phyloP scores from a whole-genome alignment of 2,329 filamentous ascomycete species.

The Colletotrichum shisoi region DNA sequence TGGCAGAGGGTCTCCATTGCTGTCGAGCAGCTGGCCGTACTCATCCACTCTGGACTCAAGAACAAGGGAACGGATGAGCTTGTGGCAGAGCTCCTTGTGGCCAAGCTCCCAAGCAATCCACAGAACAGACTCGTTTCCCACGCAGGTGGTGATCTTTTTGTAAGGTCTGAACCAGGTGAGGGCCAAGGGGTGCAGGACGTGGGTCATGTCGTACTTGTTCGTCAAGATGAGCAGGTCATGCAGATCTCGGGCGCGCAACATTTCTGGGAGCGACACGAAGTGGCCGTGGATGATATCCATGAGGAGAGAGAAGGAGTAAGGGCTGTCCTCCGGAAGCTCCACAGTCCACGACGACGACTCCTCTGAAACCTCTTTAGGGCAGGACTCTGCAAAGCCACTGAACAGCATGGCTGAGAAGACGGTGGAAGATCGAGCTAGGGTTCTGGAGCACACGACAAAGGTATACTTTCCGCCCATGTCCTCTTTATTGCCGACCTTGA shows the following conservation, averaged over 20 bases:
- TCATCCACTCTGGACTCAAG: not conserved
- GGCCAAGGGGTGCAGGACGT: not conserved
- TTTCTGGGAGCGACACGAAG: not conserved
- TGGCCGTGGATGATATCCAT: conserved; percentile 1
- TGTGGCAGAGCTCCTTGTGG: not conserved
- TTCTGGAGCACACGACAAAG: not conserved
- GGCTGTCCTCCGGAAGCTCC: not conserved
- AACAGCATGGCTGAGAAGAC: not conserved
- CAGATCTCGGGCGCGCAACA: not conserved
- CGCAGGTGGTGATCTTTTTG: not conserved
- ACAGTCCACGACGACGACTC: not conserved
- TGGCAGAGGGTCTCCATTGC: not conserved
- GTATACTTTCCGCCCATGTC: not conserved
- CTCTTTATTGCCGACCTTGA: not conserved
- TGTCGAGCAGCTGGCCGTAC: not conserved
- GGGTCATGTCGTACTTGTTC: conserved; percentile 7
- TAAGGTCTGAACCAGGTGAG: not conserved
- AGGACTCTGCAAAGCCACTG: not conserved
- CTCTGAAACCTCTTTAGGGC: not conserved
- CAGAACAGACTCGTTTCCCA: not conserved
- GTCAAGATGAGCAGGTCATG: not conserved
- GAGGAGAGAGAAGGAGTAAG: not conserved
- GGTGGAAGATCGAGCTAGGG: not conserved
- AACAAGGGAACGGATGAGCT: fast-evolving
- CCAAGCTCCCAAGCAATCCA: conserved; percentile 25